Evolutionary conservation across 78 protist species (phyloP), one percentile per base, ranked within the genome.

Genomic region (Chrysochromulina parva): DNA sequence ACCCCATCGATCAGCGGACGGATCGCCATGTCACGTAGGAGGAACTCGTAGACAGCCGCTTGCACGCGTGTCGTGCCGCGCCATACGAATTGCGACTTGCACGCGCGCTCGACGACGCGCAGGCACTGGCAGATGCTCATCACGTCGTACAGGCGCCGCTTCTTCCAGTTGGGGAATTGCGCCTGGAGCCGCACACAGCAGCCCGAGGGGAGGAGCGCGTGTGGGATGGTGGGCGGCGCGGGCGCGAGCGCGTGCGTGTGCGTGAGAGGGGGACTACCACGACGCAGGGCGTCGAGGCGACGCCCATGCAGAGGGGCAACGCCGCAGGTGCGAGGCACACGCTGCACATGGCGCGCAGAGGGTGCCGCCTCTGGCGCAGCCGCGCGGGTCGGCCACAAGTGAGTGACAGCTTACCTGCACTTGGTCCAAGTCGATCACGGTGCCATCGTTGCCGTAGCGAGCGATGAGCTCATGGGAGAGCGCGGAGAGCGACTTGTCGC

Each of bases 91-190:
- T 16, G 78, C 14, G 78, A 58, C 78, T n/a, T 16, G 78, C 54
- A 3, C 38, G 78, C 54, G 10, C 78, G 78, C 78, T 69, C 78
- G 78, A 69, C 78, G 50, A 69, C 78, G 50, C 78, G 78, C 6
- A 69, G 78, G 14, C 78, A 69, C 14, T 69, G 78, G 50, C 78
- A 69, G 19, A 69, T 50, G 78, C 78, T n/a, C 14, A 69, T 69
- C 26, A 69, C 78, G 50, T 69, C 78, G 78, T 69, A 69, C 53
- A 69, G 50, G 24, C 78, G 78, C 26, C 78, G 78, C 78, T 69
- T 69, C 78, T 69, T 69, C 78, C 78, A 69, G 11, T 69, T 69
- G 62, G 62, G 62, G 62, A 58, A 58, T 11, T 6, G 22, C 6
- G 11, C 11, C 62, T 58, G 62, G 22, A 58, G 11, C 22, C 6